Conservation (phyloP, 2,329 filamentous ascomycete species). For the Aspergillus nomiae region DNA sequence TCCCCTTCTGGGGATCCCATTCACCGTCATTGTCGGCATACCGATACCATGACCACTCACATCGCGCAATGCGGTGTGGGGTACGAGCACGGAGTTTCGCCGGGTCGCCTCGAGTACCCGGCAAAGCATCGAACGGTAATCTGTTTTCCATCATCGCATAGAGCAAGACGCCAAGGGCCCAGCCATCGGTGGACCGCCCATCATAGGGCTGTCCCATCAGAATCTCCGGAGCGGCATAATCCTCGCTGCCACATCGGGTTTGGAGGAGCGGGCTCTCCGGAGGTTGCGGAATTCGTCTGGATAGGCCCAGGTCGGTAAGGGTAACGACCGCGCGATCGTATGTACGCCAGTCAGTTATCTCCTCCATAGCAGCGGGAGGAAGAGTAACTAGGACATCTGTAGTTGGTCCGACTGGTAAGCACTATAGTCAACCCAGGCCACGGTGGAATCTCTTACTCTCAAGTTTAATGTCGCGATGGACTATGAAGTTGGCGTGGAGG, state of each 20-base stretch:
- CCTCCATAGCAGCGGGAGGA: conserved; percentile 66
- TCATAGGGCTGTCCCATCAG: conserved; percentile 95
- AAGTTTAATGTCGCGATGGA: conserved; percentile 96
- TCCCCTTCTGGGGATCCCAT: conserved; percentile 71
- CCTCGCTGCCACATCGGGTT: conserved; percentile 91
- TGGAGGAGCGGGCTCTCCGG: conserved; percentile 83
- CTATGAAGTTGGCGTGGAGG: conserved; percentile 80
- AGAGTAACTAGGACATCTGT: conserved; percentile 90
- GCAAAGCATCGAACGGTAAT: conserved; percentile 87
- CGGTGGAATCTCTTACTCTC: conserved; percentile 71
- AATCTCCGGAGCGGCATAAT: conserved; percentile 95
- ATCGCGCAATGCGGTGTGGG: conserved; percentile 90
- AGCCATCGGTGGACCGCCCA: conserved; percentile 86
- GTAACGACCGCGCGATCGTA: conserved; percentile 85
- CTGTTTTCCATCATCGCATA: conserved; percentile 94
- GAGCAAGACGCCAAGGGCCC: conserved; percentile 89
- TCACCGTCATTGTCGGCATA: conserved; percentile 84
- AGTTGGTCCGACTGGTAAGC: conserved; percentile 13
- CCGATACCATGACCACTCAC: conserved; percentile 93
- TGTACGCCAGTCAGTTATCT: conserved; percentile 67
- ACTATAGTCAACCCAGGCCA: not conserved
- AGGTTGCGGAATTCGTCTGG: conserved; percentile 72
- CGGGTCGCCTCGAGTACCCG: conserved; percentile 71
- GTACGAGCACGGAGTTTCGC: conserved; percentile 77
- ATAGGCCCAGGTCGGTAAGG: conserved; percentile 88